These are phyloP conservation scores for Periconia macrospinosa DNA, from an alignment of 2,329 filamentous ascomycete genomes.

Conservation along the genomic window DNA sequence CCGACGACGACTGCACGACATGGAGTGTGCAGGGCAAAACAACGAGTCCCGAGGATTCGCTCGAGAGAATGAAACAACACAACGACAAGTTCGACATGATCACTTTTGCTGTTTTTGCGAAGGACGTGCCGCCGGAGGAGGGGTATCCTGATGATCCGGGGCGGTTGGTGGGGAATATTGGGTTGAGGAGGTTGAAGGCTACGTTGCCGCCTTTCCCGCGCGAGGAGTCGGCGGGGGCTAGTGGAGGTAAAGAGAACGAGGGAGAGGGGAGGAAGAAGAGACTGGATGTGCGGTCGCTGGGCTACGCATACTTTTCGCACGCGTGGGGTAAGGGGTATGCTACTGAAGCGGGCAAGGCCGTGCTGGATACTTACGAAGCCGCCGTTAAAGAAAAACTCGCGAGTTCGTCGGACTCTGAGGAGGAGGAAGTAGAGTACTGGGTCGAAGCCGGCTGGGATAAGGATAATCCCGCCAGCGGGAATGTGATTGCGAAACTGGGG, in stretches of 20 bases:
- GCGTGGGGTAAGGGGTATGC: slow-evolving; percentile 31
- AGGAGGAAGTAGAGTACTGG: slow-evolving; percentile 16
- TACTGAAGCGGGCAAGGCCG: slow-evolving; percentile 23
- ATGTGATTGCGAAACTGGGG: slow-evolving; percentile 27
- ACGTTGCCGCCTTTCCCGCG: slow-evolving; percentile 7
- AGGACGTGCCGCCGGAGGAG: background rate
- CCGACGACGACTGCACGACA: slow-evolving; percentile 19
- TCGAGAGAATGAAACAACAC: slow-evolving; percentile 20
- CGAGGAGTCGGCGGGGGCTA: no score
- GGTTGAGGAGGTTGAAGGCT: slow-evolving; percentile 12
- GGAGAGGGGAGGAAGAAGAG: background rate
- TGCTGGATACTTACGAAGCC: slow-evolving; percentile 18
- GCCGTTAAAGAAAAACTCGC: background rate
- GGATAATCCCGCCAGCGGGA: slow-evolving; percentile 22
- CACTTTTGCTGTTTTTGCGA: slow-evolving; percentile 18
- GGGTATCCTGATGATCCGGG: background rate
- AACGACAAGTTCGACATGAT: slow-evolving; percentile 10
- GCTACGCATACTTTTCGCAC: slow-evolving; percentile 23
- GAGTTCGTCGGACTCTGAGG: background rate
- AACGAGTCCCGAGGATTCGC: slow-evolving; percentile 19
- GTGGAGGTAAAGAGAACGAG: background rate
- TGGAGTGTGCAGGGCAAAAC: slow-evolving; percentile 29
- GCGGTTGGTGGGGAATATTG: slow-evolving; percentile 16
- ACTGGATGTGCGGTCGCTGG: slow-evolving; percentile 19
- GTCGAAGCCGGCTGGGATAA: slow-evolving; percentile 26